Evolutionary conservation across 192 early-diverging fungal genomes (phyloP).

Genomic region (Gamsiella multidivaricata): DNA sequence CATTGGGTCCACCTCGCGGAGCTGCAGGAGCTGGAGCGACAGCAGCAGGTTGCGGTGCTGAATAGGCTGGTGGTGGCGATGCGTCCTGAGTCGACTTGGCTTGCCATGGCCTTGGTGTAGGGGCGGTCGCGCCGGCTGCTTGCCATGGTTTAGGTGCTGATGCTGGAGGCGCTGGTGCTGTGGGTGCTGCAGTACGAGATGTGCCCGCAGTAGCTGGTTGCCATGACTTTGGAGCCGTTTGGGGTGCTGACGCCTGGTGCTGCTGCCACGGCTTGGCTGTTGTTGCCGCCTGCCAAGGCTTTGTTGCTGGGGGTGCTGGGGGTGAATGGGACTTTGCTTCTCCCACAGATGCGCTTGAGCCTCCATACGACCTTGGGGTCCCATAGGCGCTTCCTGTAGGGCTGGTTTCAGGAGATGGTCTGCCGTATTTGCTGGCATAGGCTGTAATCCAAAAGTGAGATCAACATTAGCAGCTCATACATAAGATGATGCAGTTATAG

Average conservation of each 20-base stretch:
- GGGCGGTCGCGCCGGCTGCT: neutral
- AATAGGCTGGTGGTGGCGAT: conserved; percentile 42
- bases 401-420: conserved; percentile 18
- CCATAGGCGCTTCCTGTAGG: conserved; percentile 22
- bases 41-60: conserved; percentile 12
- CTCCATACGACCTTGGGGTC: conserved; percentile 19
- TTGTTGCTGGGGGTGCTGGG: conserved; percentile 32
- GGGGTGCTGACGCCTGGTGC: neutral
- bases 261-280: conserved; percentile 38
- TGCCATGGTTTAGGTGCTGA: conserved; percentile 36
- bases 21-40: conserved; percentile 19
- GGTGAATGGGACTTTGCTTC: conserved; percentile 8
- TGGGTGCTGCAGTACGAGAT: no score
- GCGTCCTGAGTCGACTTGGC: conserved; percentile 3
- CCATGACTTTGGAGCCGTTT: conserved; percentile 24
- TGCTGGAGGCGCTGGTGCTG: conserved; percentile 10
- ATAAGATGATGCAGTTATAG: neutral
- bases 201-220: conserved; percentile 11
- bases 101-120: conserved; percentile 33
- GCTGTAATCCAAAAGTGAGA: neutral
- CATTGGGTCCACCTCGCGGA: conserved; percentile 26
- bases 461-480: neutral
- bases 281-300: conserved; percentile 39
- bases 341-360: conserved; percentile 3
- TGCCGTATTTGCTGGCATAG: conserved; percentile 37